Evolutionary conservation across 768 basidiomycete genomes (phyloP).

Genomic region (Epithele typhae): DNA sequence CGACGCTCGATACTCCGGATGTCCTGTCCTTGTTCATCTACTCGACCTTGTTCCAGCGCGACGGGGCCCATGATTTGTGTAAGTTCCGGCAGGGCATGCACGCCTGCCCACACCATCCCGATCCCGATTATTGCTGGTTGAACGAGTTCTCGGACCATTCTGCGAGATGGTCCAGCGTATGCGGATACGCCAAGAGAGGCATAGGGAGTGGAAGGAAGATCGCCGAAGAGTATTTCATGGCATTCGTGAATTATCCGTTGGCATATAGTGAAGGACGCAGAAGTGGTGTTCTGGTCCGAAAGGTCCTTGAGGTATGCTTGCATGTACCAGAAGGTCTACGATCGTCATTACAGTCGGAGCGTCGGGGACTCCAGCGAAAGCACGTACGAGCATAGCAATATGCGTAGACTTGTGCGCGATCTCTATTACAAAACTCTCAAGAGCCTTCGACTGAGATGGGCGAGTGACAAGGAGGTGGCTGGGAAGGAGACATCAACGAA

Average conservation of each 20-base stretch:
- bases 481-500: constrained; percentile 18
- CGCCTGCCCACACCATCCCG: constrained; percentile 73
- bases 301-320: constrained; percentile 91
- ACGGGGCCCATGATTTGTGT: constrained; percentile 75
- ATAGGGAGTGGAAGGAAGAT: constrained; percentile 75
- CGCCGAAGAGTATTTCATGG: constrained; percentile 95
- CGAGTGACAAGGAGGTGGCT: constrained; percentile 94
- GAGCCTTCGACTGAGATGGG: constrained; percentile 85
- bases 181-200: constrained; percentile 48
- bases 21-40: constrained; percentile 54
- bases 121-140: constrained; percentile 83
- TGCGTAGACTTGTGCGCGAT: constrained; percentile 89
- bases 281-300: constrained; percentile 48
- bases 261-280: constrained; percentile 84
- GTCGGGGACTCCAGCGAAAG: constrained; percentile 2
- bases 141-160: constrained; percentile 67
- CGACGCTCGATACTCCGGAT: constrained; percentile 45
- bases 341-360: constrained; percentile 1
- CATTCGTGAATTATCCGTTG: constrained; percentile 87
- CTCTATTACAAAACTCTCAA: constrained; percentile 92
- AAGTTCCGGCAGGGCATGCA: constrained; percentile 71
- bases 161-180: constrained; percentile 45
- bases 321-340: constrained; percentile 96
- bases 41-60: constrained; percentile 85
- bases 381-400: constrained; percentile 88